Conservation (phyloP, 2,329 filamentous ascomycete species). For the Penicillium sp. region DNA sequence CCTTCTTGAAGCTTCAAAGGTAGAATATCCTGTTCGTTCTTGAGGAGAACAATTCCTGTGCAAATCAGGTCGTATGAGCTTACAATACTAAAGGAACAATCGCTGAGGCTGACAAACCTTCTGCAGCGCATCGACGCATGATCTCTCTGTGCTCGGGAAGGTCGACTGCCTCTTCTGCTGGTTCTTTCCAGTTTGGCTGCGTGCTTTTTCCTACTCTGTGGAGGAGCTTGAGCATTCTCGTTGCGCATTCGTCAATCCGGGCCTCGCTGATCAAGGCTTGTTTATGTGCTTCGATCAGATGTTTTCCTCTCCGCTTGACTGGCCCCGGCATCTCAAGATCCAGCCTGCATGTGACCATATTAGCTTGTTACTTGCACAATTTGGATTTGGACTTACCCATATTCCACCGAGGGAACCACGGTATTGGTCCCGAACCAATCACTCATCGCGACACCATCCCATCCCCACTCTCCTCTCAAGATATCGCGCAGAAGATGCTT, state of each 20-base stretch:
- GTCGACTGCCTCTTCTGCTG: background rate
- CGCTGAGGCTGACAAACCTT: background rate
- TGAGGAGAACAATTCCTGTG: background rate
- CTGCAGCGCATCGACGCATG: background rate
- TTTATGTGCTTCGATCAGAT: background rate
- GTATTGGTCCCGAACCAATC: background rate
- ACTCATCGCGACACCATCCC: background rate
- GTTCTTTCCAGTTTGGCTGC: background rate
- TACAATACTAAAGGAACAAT: background rate
- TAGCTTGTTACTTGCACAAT: background rate
- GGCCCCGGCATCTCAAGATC: slow-evolving; percentile 2
- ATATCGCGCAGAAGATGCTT: background rate
- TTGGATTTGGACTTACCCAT: background rate
- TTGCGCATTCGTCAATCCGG: background rate
- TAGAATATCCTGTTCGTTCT: background rate
- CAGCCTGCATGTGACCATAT: background rate
- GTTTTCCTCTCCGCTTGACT: background rate
- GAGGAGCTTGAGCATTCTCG: background rate
- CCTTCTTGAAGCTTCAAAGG: background rate
- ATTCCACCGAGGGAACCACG: background rate
- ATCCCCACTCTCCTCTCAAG: background rate
- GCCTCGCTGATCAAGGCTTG: background rate
- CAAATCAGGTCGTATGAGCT: background rate
- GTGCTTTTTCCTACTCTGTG: background rate
- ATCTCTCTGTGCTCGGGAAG: background rate